Evolutionary conservation across 208 protist genomes (phyloP), one percentile per base, ranked within the genome.

Genomic region (Histomonas meleagridis): DNA sequence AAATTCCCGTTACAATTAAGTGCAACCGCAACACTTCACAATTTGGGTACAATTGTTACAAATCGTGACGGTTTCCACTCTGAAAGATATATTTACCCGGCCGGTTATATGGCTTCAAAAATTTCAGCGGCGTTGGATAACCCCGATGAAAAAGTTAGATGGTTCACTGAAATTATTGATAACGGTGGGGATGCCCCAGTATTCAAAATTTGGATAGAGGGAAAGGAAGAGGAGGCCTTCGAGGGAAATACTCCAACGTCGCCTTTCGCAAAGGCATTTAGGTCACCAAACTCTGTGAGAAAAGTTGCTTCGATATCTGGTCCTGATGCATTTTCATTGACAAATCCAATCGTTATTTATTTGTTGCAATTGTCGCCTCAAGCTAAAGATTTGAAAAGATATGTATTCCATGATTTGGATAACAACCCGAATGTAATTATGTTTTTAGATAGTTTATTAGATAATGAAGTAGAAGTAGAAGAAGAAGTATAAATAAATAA

Each of bases 71-170:
- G 26, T 38, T 86, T 55, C 35, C 76, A 86, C 26, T 18, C 46
- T 14, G 76, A 86, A 5, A 86, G 76, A 55, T 86, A 86, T 35
- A 86, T 86, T 57, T 86, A 86, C 55, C 76, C 76, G 51, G 46
- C 35, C 55, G 76, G 76, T 1, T 86, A 43, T 48, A 51, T 38
- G 16, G 32, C 46, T 14, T 86, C 40, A 14, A 51, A 55, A 51
- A 18, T 55, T 3, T 12, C 76, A 38, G 46, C 76, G 38, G 51
- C 76, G 2, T 38, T 86, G 0, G 9, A 1, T n/a, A 46, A 86
- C 18, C 40, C 76, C 38, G 46, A 55, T 16, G 10, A 55, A 5
- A 51, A 46, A 55, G 76, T 55, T 16, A 26, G 46, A 55, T 86
- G 76, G 76, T 51, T 86, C 16, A 51, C n/a, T 57, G 76, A 86